Conservation (phyloP, 176 grass and related monocot genomes). For the Poa pratensis region DNA sequence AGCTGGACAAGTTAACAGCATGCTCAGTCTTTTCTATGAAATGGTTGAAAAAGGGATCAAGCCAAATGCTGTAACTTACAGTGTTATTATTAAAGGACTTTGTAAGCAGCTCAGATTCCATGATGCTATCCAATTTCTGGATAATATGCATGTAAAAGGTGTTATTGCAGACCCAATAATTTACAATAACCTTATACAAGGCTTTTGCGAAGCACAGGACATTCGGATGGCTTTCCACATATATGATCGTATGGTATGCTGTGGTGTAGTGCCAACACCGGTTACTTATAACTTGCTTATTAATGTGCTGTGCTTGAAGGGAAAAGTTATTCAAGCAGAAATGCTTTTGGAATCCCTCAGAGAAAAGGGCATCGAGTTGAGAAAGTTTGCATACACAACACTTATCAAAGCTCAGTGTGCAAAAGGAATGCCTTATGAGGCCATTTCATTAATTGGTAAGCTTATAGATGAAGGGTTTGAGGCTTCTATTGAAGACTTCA, state of each 20-base stretch:
- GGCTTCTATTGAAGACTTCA: slow-evolving; percentile 75
- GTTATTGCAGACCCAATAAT: slow-evolving; percentile 62
- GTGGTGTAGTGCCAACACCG: slow-evolving; percentile 50
- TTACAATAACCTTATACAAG: slow-evolving; percentile 86
- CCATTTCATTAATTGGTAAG: slow-evolving; percentile 53
- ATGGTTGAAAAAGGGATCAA: slow-evolving; percentile 66
- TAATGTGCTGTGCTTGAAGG: slow-evolving; percentile 66
- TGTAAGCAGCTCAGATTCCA: slow-evolving; percentile 67
- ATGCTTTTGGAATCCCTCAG: slow-evolving; percentile 57
- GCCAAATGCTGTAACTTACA: slow-evolving; percentile 68
- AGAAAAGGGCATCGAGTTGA: slow-evolving; percentile 55
- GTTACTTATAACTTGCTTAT: slow-evolving; percentile 86
- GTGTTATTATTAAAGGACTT: slow-evolving; percentile 84
- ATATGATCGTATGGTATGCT: slow-evolving; percentile 57
- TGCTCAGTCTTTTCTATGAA: slow-evolving; percentile 64
- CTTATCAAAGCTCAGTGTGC: slow-evolving; percentile 83
- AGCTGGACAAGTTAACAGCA: slow-evolving; percentile 50
- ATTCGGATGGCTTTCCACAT: slow-evolving; percentile 55
- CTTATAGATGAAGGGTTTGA: slow-evolving; percentile 72
- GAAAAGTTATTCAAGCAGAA: slow-evolving; percentile 70
- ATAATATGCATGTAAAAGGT: slow-evolving; percentile 58
- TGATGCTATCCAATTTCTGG: slow-evolving; percentile 64
- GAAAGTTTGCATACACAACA: slow-evolving; percentile 82
- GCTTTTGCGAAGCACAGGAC: slow-evolving; percentile 58
- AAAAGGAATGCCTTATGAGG: slow-evolving; percentile 61